A percentile compares a stretch with the other conserved stretches of the same genome.
Evolutionary conservation across 495 filamentous ascomycete genomes (phyloP).

Genomic region (Penicillium atrosanguineum): DNA sequence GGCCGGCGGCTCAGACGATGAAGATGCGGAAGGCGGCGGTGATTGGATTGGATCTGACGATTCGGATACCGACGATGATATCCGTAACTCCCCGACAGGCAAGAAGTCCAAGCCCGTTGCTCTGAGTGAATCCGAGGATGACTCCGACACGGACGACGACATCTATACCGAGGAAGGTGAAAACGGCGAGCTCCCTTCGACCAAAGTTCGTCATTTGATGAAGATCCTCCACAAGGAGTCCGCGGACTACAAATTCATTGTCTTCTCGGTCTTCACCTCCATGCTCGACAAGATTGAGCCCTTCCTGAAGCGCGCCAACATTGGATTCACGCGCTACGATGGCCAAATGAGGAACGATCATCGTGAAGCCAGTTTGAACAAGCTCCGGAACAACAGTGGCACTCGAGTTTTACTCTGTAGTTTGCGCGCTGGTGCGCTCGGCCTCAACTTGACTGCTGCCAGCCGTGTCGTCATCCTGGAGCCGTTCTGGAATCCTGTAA

Average conservation of each 20-base stretch:
- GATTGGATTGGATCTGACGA: slow-evolving; percentile 71
- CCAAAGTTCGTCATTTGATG: slow-evolving; percentile 86
- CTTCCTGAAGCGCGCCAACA: slow-evolving; percentile 69
- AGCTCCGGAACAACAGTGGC: slow-evolving; percentile 67
- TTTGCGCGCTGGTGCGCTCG: slow-evolving; percentile 87
- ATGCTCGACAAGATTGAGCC: slow-evolving; percentile 98
- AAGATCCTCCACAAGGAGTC: slow-evolving; percentile 77
- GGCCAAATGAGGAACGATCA: slow-evolving; percentile 92
- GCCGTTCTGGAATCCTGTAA: slow-evolving; percentile 95
- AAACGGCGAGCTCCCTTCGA: slow-evolving; percentile 64
- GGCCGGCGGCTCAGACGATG: slow-evolving; percentile 79
- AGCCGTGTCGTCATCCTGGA: slow-evolving; percentile 92
- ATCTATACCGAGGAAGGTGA: slow-evolving; percentile 45
- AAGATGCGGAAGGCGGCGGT: slow-evolving; percentile 80
- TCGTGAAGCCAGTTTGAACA: slow-evolving; percentile 79
- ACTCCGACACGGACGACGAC: slow-evolving; percentile 25
- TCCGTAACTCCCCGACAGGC: slow-evolving; percentile 34
- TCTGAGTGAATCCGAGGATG: slow-evolving; percentile 22
- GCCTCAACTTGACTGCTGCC: slow-evolving; percentile 91
- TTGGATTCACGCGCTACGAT: slow-evolving; percentile 86
- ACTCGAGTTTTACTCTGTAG: slow-evolving; percentile 84
- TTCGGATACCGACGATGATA: slow-evolving; percentile 51
- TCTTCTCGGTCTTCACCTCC: slow-evolving; percentile 95
- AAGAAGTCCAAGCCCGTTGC: slow-evolving; percentile 20
- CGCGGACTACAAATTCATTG: slow-evolving; percentile 84